Conservation (phyloP, 257 asterid species). For the Capsicum rhomboideum region DNA sequence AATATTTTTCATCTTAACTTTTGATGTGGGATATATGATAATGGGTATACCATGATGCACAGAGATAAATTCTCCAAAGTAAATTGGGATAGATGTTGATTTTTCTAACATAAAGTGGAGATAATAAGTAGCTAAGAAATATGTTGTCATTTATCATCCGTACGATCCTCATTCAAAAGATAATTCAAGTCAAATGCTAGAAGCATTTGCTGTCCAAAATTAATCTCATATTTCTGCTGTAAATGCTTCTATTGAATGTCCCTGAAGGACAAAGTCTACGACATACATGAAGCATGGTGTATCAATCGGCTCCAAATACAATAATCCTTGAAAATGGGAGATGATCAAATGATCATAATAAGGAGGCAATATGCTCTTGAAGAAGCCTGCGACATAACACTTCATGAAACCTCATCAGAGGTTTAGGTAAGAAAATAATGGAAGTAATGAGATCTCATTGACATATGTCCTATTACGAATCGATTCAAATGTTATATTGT, state of each 20-base stretch:
- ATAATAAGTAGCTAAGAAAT: no score
- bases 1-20: no score
- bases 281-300: neutral
- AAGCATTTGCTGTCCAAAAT: no score
- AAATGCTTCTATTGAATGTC: no score
- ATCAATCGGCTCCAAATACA: no score
- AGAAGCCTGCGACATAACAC: neutral
- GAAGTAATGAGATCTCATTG: neutral
- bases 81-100: neutral
- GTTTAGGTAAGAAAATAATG: neutral
- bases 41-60: neutral
- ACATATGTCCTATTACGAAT: no score
- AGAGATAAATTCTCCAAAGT: neutral
- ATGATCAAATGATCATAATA: neutral
- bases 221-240: no score
- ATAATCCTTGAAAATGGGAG: neutral
- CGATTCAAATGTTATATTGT: no score
- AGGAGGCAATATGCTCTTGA: neutral
- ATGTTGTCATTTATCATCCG: no score
- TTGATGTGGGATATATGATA: no score
- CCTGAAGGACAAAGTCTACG: neutral
- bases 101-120: neutral
- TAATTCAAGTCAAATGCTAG: no score
- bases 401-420: neutral
- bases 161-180: no score